phyloP scores from a whole-genome alignment of 2,329 filamentous ascomycete genomes.

The Colletotrichum sp. region DNA sequence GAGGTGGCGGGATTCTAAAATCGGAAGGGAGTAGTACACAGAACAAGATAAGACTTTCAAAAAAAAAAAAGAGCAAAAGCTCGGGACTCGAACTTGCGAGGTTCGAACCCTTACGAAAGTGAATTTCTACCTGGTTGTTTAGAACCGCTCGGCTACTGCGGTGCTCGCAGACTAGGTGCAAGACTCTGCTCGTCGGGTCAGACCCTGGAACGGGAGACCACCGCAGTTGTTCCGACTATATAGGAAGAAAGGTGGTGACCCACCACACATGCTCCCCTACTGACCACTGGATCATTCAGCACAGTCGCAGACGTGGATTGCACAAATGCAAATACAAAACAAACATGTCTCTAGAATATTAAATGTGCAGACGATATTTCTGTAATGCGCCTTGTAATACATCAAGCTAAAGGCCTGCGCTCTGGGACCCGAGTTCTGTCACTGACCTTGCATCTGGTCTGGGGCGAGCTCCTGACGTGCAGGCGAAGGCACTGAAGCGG shows the following conservation, averaged over 20 bases:
- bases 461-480: too few relatives aligned
- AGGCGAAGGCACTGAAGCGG: too few relatives aligned
- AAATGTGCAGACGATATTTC: too few relatives aligned
- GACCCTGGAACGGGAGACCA: not conserved
- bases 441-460: too few relatives aligned
- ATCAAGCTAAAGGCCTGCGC: too few relatives aligned
- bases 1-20: too few relatives aligned
- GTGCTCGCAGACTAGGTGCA: not conserved
- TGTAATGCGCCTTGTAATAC: too few relatives aligned
- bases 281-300: not conserved
- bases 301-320: not conserved
- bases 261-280: not conserved
- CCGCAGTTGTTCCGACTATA: not conserved
- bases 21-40: too few relatives aligned
- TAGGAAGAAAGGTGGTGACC: not conserved
- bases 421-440: too few relatives aligned
- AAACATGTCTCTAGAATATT: too few relatives aligned
- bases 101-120: not conserved
- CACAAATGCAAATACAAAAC: too few relatives aligned
- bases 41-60: too few relatives aligned
- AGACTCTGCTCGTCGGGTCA: not conserved
- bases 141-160: not conserved
- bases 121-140: not conserved
- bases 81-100: not conserved
- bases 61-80: not conserved